Evolutionary conservation across 2,329 filamentous ascomycete genomes (phyloP), one percentile per base, ranked within the genome.

Genomic region (Colletotrichum australisinense): DNA sequence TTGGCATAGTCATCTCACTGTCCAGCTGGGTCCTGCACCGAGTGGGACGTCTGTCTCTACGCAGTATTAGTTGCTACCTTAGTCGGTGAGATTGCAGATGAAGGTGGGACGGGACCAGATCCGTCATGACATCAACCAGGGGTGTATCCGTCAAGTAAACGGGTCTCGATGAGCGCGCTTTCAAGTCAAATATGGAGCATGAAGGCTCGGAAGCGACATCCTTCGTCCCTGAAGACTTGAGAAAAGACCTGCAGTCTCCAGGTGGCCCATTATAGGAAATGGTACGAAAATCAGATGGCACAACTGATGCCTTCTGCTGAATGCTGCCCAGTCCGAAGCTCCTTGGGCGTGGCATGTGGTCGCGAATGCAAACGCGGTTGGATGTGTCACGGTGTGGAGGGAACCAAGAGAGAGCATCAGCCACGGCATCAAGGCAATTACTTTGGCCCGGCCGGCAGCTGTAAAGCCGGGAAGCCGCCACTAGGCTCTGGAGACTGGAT

Each of bases 1-100:
- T 69, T 69, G 62, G 57, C 59, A 46, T 69, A 66, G 66, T 38
- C 53, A 63, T 69, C 53, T 63, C 62, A 59, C 58, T 60, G 24
- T 60, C 16, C 32, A 11, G n/a, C 24, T 42, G 30, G 19, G 22
- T 53, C 32, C 26, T n/a, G 46, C 22, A 35, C 22, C 19, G 14
- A 30, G 58, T 72, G 46, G 62, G 26, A 14, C 42, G 19, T 6
- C 22, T 22, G 26, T 32, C 57, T 42, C 42, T 63, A 32, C 9
- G 30, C 30, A 32, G 30, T 11, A n/a, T n/a, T n/a, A 32, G 30
- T 32, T 9, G 30, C 30, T 11, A 32, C 30, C 30, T 11, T 32
- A 38, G 28, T 24, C 16, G 22, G 32, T 24, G 26, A 63, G 9
- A 5, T 49, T 6, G 42, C 24, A 35, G n/a, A 16, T 35, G 2